These are phyloP conservation scores for Pleurotus pulmonarius DNA, from an alignment of 768 basidiomycete species.

Conservation along the genomic window DNA sequence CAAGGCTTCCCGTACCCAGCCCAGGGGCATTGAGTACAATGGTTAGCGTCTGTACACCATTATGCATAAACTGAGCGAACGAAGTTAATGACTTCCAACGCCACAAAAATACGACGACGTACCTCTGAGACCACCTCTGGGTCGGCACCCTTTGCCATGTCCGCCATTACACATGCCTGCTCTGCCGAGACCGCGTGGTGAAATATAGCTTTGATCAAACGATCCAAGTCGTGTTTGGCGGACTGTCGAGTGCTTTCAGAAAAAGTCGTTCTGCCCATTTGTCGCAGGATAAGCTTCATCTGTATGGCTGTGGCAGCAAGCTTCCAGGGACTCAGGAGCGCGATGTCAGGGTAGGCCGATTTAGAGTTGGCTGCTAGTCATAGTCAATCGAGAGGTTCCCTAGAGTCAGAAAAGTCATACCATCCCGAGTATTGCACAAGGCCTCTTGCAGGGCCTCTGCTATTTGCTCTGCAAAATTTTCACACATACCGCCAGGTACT, in stretches of 20 bases:
- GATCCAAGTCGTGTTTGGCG: slow-evolving; percentile 63
- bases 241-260: slow-evolving; percentile 49
- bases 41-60: slow-evolving; percentile 62
- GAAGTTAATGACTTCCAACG: neutral
- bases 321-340: slow-evolving; percentile 78
- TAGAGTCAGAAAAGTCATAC: slow-evolving; percentile 29
- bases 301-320: slow-evolving; percentile 78
- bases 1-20: slow-evolving; percentile 22
- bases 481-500: slow-evolving; percentile 42
- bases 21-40: slow-evolving; percentile 42
- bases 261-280: slow-evolving; percentile 65
- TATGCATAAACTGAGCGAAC: slow-evolving; percentile 62
- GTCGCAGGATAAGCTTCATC: slow-evolving; percentile 71
- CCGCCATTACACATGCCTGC: slow-evolving; percentile 81
- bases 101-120: slow-evolving; percentile 6
- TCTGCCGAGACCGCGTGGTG: slow-evolving; percentile 72
- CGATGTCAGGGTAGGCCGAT: slow-evolving; percentile 57
- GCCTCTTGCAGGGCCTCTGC: slow-evolving; percentile 66
- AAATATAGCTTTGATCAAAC: slow-evolving; percentile 63
- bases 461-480: slow-evolving; percentile 55
- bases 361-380: slow-evolving; percentile 30
- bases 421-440: slow-evolving; percentile 58
- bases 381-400: neutral
- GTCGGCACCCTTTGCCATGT: slow-evolving; percentile 72
- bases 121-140: slow-evolving; percentile 68